A percentile compares a stretch with the other conserved stretches of the same genome.
Evolutionary conservation across 148 eudicot genomes (phyloP).

Genomic region (Rhododendron vialii): DNA sequence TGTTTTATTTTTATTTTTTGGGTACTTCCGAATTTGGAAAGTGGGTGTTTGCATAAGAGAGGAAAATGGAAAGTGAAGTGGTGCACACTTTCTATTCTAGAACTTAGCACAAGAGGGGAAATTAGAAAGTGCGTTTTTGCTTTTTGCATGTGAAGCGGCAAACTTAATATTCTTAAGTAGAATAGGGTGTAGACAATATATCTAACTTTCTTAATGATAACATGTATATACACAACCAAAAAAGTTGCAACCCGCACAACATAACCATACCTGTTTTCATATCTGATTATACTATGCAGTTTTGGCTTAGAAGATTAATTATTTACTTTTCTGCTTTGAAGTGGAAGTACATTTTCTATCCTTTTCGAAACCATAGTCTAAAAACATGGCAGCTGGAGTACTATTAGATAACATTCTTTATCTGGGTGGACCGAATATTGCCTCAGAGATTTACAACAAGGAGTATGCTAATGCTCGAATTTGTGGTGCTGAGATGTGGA

Average conservation of each 20-base stretch:
- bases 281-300: too few species aligned
- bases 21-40: too few species aligned
- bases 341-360: background rate
- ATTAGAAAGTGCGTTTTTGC: background rate
- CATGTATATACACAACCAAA: background rate
- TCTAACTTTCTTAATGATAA: background rate
- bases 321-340: background rate
- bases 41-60: background rate
- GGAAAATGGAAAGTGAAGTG: background rate
- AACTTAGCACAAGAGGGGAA: background rate
- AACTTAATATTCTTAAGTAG: background rate
- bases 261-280: background rate
- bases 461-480: conserved; percentile 97
- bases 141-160: background rate
- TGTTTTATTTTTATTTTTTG: too few species aligned
- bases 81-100: background rate
- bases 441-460: conserved; percentile 87
- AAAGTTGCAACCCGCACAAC: background rate
- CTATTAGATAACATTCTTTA: conserved; percentile 86
- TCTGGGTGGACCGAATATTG: conserved; percentile 96
- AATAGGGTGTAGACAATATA: background rate
- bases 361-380: background rate
- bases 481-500: conserved; percentile 90
- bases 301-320: too few species aligned
- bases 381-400: conserved; percentile 62